Percentiles rank a stretch among this genome's conserved stretches.
Conservation (phyloP, 31 red algal genomes). For the Odonthalia washingtoniensis region DNA sequence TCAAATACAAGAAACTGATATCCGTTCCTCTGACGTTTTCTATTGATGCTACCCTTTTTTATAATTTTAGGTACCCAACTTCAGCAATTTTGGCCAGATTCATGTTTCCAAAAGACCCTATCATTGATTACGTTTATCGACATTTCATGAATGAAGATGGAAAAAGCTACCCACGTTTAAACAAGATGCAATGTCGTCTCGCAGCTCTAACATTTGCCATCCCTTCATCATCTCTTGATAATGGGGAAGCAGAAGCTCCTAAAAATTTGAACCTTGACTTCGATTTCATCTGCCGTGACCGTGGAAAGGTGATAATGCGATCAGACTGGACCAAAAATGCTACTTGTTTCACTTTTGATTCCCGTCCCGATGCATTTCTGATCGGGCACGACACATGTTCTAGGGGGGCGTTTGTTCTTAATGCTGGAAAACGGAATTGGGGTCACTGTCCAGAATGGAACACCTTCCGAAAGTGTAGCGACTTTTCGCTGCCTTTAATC, state of each 20-base stretch:
- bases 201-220: conserved; percentile 56
- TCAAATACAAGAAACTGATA: no score
- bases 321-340: conserved; percentile 71
- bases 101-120: conserved; percentile 64
- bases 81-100: conserved; percentile 75
- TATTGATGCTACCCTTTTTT: no score
- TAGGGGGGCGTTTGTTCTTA: conserved; percentile 70
- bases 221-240: conserved; percentile 33
- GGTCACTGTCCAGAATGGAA: conserved; percentile 77
- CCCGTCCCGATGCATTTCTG: conserved; percentile 65
- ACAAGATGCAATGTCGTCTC: conserved; percentile 53
- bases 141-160: conserved; percentile 56
- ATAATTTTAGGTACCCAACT: conserved; percentile 54
- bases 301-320: conserved; percentile 77
- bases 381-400: conserved; percentile 79
- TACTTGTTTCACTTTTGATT: conserved; percentile 69
- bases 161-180: conserved; percentile 27
- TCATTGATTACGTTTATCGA: conserved; percentile 67
- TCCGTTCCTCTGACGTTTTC: no score
- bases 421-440: conserved; percentile 60
- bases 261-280: conserved; percentile 27
- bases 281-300: conserved; percentile 56
- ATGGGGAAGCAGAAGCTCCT: not conserved
- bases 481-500: conserved; percentile 67
- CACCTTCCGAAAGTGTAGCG: conserved; percentile 49